Base-by-base conservation (phyloP, 108 stramenopile species). In the Craspedostauros australis region DNA sequence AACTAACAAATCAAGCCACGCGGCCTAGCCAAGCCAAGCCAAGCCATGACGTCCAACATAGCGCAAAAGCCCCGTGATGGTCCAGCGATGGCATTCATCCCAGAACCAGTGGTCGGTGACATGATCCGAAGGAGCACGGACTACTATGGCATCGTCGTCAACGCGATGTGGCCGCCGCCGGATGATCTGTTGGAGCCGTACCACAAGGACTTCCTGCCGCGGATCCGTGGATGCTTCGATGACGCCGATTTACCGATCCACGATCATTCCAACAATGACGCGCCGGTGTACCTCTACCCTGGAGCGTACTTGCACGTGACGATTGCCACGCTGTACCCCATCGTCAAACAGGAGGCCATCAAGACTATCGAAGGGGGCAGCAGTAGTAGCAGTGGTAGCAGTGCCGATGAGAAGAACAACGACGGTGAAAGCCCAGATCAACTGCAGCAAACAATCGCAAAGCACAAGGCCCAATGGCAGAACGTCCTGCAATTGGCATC, bases 111-210 rank as follows among this genome's bases (percentile, higher is more conserved):
- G 19, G 55, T 73, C 21, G 4, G 31, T 1, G 29, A 43, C 22
- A 31, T 62, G 20, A 47, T 49, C 25, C 5, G 21, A 0, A 2
- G 27, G 19, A 52, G 60, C 32, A 25, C 19, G 1, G 54, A 67
- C 16, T 50, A 63, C 22, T 77, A 72, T 49, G 67, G 70, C 33
- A 30, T 77, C 34, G 70, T 77, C n/a, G 14, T 72, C 12, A 52
- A 54, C 1, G 61, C 68, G 3, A 56, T 49, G 14, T 72, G 70
- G 70, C 66, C 66, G 3, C 23, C 38, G 15, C 18, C 42, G 2
- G 18, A 25, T 4, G 38, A 47, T 11, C 9, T 37, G 0, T 28
- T 68, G 12, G 57, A 56, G 23, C 12, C 9, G 18, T 43, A 50
- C 12, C 68, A 72, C 44, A 24, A 39, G 48, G 18, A 46, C 11